A percentile compares a stretch with the other conserved stretches of the same genome.
Evolutionary conservation across 2,329 filamentous ascomycete species (phyloP).

Genomic region (Decorospora gaudefroyi): DNA sequence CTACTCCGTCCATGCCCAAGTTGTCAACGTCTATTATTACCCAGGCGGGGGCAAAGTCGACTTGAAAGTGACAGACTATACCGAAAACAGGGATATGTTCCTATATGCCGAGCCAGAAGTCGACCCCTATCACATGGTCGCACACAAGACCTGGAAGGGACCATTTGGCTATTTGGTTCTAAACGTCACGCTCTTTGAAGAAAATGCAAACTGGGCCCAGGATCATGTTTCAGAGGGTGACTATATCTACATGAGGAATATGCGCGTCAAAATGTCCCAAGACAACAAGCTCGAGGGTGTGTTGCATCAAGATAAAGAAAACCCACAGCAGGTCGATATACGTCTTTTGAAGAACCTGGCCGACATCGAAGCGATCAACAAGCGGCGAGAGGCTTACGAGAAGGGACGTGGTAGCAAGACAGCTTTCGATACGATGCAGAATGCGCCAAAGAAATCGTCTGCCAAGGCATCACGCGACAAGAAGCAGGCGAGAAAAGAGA

Average conservation of each 20-base stretch:
- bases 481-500: slow-evolving; percentile 47
- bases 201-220: slow-evolving; percentile 65
- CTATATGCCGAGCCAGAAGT: slow-evolving; percentile 53
- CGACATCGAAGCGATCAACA: slow-evolving; percentile 45
- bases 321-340: slow-evolving; percentile 63
- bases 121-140: slow-evolving; percentile 24
- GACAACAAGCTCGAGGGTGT: slow-evolving; percentile 69
- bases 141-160: slow-evolving; percentile 65
- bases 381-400: slow-evolving; percentile 68
- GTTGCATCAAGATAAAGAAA: slow-evolving; percentile 64
- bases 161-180: slow-evolving; percentile 75
- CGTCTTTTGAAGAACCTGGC: slow-evolving; percentile 26
- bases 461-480: slow-evolving; percentile 30
- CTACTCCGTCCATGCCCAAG: slow-evolving; percentile 71
- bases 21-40: slow-evolving; percentile 61
- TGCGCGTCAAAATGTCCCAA: slow-evolving; percentile 65
- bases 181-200: slow-evolving; percentile 71
- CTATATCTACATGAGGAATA: slow-evolving; percentile 71
- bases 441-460: slow-evolving; percentile 26
- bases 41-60: slow-evolving; percentile 45
- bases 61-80: slow-evolving; percentile 35
- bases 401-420: slow-evolving; percentile 18
- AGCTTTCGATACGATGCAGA: slow-evolving; percentile 20
- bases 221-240: slow-evolving; percentile 61
- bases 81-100: slow-evolving; percentile 64